Evolutionary conservation across 78 protist species (phyloP), one percentile per base, ranked within the genome.

Genomic region (Speleostelium caveatum): DNA sequence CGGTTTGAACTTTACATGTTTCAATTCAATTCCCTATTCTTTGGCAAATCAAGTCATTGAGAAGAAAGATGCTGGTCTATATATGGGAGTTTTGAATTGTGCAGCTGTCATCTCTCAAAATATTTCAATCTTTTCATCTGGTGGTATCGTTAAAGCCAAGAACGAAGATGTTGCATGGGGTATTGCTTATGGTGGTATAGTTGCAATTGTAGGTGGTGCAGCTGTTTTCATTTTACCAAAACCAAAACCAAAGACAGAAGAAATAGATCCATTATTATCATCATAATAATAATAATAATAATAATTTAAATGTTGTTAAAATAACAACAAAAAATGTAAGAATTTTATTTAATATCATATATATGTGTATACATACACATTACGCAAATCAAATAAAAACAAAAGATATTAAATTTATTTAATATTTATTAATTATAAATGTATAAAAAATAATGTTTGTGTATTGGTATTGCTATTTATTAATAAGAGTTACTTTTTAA

Each of bases 71-170:
- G 86, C 86, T 36, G 94, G 94, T 51, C 28, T 87, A 1, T 87
- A 87, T 59, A 87, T 87, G 94, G 94, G 94, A 42, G 94, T 87
- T 14, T 85, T 87, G 21, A 87, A 87, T 72, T 67, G 74, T 24
- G 71, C 94, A 0, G 63, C 77, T 35, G 94, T 87, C 0, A 42
- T 87, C 28, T 63, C 87, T 17, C 94, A 87, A 59, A 87, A 86
- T 28, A 80, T 80, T 16, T 80, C 89, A 0, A 80, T 80, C 35
- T 68, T 67, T 26, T 67, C 89, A 3, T 51, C 78, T 51, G 89
- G 89, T 58, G 28, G 63, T 28, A 62, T 80, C 36, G 76, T 55
- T 56, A 67, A 41, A 8, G 35, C 49, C 2, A 68, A 58, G 28
- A 12, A 58, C 56, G 56, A 80, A 68, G 19, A 80, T 14, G 32